Base-by-base conservation (phyloP, 352 stramenopile species). In the Phytophthora crassamura region DNA sequence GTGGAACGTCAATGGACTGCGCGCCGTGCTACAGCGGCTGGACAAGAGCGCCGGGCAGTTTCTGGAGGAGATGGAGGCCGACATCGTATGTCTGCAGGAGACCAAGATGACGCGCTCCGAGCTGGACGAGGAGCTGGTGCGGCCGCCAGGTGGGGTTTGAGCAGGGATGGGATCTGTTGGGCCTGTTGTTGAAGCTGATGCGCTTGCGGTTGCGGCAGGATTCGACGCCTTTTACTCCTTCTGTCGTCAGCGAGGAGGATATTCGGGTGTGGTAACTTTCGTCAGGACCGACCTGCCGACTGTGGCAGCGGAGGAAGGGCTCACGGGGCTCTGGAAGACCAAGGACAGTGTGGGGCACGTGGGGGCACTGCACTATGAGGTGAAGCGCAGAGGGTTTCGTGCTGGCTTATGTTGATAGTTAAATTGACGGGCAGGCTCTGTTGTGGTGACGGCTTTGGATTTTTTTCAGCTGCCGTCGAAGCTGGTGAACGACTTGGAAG, bases 1-100 rank as follows among this genome's bases (percentile, higher is more conserved):
- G n/a, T 95, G 88, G 88, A 95, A 95, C 67, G 74, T 95, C 53
- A 95, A 95, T 68, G 88, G 88, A 18, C 72, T 95, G 67, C 84
- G 86, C 54, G 85, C 88, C 3, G 79, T 91, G 40, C 68, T 95
- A 49, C 79, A 88, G 61, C 79, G 85, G 10, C 64, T 85, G 18
- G 75, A 80, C 40, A 74, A 78, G 52, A 84, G 42, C 48, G 46
- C 91, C 8, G 55, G 58, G 39, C 57, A 82, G 49, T 78, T 95
- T 42, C 62, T 95, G 28, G 59, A 81, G 32, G 72, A 50, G 10
- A 69, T 93, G 16, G 65, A 84, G 0, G 86, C 86, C 0, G 86
- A 94, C 43, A 78, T 96, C 12, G 60, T 94, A 16, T 96, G 88
- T 61, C 76, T 96, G 59, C 88, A 96, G 64, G 88, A 96, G 69